A percentile compares a stretch with the other conserved stretches of the same genome.
Evolutionary conservation across 306 rosid species (phyloP).

Genomic region (Acacia melanoxylon): DNA sequence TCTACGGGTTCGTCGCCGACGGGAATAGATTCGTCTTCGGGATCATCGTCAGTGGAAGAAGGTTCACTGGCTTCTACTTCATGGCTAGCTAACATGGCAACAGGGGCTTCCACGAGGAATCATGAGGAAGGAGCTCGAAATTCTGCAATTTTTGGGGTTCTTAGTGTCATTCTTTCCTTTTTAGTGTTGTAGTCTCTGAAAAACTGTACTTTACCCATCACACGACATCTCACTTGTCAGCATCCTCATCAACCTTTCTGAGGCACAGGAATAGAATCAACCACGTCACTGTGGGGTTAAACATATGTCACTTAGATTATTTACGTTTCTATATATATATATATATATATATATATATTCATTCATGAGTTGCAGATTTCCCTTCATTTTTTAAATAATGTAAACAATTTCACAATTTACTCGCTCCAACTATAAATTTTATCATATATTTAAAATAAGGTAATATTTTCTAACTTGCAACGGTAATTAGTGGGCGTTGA

Average conservation of each 20-base stretch:
- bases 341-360: too few relatives aligned
- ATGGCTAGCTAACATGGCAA: constrained; percentile 73
- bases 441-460: too few relatives aligned
- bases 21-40: constrained; percentile 25
- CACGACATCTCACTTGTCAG: neutral
- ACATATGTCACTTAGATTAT: neutral
- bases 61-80: constrained; percentile 47
- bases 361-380: constrained; percentile 35
- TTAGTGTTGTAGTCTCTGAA: constrained; percentile 10
- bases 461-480: too few relatives aligned
- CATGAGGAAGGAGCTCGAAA: neutral
- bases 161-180: constrained; percentile 37
- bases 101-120: constrained; percentile 39
- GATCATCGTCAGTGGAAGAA: constrained; percentile 26
- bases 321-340: neutral
- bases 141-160: constrained; percentile 29
- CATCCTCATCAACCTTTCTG: constrained; percentile 28
- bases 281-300: neutral
- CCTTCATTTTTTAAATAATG: neutral
- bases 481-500: neutral
- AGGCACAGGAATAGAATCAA: neutral
- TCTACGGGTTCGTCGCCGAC: constrained; percentile 41
- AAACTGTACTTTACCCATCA: constrained; percentile 2
- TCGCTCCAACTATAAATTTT: too few relatives aligned
- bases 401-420: too few relatives aligned